phyloP scores from a whole-genome alignment of 2,329 filamentous ascomycete genomes.

The Chaetomiaceae sp. region DNA sequence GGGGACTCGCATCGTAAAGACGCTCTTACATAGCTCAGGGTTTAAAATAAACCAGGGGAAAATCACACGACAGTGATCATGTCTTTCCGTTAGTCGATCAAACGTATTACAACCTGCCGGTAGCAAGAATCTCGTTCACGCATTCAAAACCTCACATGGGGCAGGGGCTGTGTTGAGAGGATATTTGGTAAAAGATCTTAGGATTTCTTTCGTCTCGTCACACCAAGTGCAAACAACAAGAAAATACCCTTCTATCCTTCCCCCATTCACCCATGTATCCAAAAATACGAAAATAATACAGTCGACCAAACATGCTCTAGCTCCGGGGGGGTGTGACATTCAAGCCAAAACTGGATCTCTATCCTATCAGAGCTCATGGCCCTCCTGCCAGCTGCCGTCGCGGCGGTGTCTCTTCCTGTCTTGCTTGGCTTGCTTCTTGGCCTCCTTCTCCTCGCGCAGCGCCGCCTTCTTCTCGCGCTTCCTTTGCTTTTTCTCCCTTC shows the following conservation, averaged over 20 bases:
- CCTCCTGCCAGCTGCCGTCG: neutral
- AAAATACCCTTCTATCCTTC: neutral
- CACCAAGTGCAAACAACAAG: neutral
- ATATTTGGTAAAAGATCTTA: neutral
- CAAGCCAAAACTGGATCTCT: neutral
- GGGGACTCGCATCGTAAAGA: too few relatives aligned
- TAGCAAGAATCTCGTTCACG: neutral
- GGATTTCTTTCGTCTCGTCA: neutral
- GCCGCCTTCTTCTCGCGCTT: slow-evolving; percentile 6
- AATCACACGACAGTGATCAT: neutral
- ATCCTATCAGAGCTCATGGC: neutral
- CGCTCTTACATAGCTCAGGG: too few relatives aligned
- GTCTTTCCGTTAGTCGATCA: neutral
- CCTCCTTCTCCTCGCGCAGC: neutral
- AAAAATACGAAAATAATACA: neutral
- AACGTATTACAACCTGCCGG: too few relatives aligned
- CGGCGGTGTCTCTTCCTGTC: neutral
- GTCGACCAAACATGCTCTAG: neutral
- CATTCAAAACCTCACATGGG: neutral
- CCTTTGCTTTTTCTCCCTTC: slow-evolving; percentile 41
- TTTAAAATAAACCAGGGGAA: neutral
- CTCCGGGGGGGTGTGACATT: neutral
- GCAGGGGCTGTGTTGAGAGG: neutral
- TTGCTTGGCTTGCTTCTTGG: neutral
- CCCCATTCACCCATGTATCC: neutral